Base-by-base conservation (phyloP, 2,329 filamentous ascomycete genomes). In the Sarocladium oryzae region DNA sequence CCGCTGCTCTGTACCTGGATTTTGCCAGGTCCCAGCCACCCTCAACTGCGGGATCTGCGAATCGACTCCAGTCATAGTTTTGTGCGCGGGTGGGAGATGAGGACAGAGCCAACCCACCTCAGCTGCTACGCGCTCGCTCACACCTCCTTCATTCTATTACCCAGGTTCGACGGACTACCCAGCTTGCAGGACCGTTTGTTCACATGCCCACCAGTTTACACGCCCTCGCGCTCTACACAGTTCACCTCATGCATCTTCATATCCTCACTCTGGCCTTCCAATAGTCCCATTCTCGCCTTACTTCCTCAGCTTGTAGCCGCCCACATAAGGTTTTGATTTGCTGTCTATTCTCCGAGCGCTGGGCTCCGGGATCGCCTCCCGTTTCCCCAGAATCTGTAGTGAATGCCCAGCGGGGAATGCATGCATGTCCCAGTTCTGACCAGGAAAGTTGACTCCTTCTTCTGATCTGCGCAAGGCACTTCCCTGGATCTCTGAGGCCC, bases 331-430 rank as follows among this genome's bases (percentile, higher is more conserved):
- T 32, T 48, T 30, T 48, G 16, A 20, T 16, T 33, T 26, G 40
- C 9, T 45, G n/a, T n/a, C 7, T 30, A 48, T 48, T 48, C n/a
- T 33, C 43, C 43, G 26, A 48, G 43, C 43, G 26, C 43, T 48
- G 24, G 26, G 8, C 43, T 16, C 26, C 40, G 40, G 43, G 43
- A 48, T 48, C 43, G 26, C 43, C 43, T 32, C 26, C 43, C 43
- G 26, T 48, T 48, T 23, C 43, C 43, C 43, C 40, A 8, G 13
- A 16, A 20, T 40, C 37, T 45, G 21, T 45, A 21, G 8, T 23
- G 9, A 7, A 9, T 48, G n/a, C 28, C 16, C 16, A 10, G 21
- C 23, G 21, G n/a, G 21, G 6, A 6, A 13, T 26, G n/a, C n/a
- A 18, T 21, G n/a, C n/a, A n/a, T n/a, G n/a, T 32, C 43, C 43